A percentile compares a stretch with the other conserved stretches of the same genome.
These are phyloP conservation scores for Verbena officinalis DNA, from an alignment of 257 asterid genomes.

Conservation along the genomic window DNA sequence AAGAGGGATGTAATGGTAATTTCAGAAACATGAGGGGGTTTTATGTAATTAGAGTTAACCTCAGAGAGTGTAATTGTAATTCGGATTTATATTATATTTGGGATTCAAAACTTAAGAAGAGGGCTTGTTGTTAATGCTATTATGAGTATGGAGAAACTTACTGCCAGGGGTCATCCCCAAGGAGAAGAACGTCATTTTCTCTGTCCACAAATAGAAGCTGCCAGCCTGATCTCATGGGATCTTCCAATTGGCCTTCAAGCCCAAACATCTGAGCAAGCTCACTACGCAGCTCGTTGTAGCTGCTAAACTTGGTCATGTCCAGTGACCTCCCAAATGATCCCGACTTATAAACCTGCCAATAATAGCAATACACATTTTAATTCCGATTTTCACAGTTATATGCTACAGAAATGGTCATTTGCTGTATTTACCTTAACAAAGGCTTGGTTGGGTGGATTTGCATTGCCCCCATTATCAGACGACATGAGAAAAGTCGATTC, in stretches of 20 bases:
- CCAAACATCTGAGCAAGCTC: slow-evolving; percentile 81
- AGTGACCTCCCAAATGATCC: slow-evolving; percentile 83
- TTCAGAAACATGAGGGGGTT: no score
- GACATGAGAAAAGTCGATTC: slow-evolving; percentile 55
- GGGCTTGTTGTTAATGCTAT: not conserved
- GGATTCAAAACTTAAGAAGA: no score
- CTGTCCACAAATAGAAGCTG: slow-evolving; percentile 99
- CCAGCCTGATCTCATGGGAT: slow-evolving; percentile 99
- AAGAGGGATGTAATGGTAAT: no score
- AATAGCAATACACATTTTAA: not conserved
- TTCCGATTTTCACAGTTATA: not conserved
- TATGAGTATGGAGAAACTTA: slow-evolving; percentile 36
- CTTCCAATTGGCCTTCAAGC: slow-evolving; percentile 81
- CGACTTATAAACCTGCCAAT: slow-evolving; percentile 61
- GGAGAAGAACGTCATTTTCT: slow-evolving; percentile 93
- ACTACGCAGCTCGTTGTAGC: slow-evolving; percentile 75
- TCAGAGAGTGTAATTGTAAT: no score
- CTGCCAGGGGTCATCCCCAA: slow-evolving; percentile 92
- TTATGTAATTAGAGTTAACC: no score
- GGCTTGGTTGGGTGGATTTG: slow-evolving; percentile 49
- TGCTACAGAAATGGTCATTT: not conserved
- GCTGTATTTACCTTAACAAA: slow-evolving; percentile 59
- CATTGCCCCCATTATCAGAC: slow-evolving; percentile 44
- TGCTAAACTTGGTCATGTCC: slow-evolving; percentile 74
- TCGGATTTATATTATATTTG: no score